Evolutionary conservation across 768 basidiomycete species (phyloP), one percentile per base, ranked within the genome.

Genomic region (Pisolithus albus): DNA sequence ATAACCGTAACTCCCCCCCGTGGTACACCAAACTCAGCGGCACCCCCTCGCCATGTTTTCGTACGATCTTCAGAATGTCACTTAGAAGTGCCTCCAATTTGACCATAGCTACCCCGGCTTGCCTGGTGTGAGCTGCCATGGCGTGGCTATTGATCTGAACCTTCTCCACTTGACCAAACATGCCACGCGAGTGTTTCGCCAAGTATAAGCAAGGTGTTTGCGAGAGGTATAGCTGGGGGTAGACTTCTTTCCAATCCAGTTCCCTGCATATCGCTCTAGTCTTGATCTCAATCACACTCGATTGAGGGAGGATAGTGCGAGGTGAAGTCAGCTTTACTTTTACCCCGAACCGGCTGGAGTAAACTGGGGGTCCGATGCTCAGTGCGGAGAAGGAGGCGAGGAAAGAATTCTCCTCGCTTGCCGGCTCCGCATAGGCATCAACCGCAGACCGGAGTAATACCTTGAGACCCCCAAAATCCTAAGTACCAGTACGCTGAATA

Each of bases 361-460:
- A 40, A 21, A 54, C 21, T 16, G 21, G 21, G 21, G 21, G 21
- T 51, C 44, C 43, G 44, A 68, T 54, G 45, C 45, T 59, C 44
- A 63, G 39, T 38, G 61, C 56, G 18, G 62, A 60, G 38, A 23
- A 23, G 21, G 60, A 59, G 6, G 57, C 49, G 19, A 65, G 53
- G 37, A 69, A 1, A 47, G 67, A 62, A 15, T 63, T 64, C 4
- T 53, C 40, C 1, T 52, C 30, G 1, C 16, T 54, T 55, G 56
- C 57, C 7, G 42, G 26, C 32, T 56, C 59, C 49, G 60, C 36
- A 55, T 62, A 54, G 11, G 62, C 81, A 50, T 83, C 82, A 16
- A 80, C 78, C 49, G 79, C 77, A 57, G 75, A 84, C 2, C 80
- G 73, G 28, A 85, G 75, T 18, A 84, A 65, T 61, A 85, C 70